Base-by-base conservation (phyloP, 495 filamentous ascomycete genomes). In the Hypoxylon intermedium region DNA sequence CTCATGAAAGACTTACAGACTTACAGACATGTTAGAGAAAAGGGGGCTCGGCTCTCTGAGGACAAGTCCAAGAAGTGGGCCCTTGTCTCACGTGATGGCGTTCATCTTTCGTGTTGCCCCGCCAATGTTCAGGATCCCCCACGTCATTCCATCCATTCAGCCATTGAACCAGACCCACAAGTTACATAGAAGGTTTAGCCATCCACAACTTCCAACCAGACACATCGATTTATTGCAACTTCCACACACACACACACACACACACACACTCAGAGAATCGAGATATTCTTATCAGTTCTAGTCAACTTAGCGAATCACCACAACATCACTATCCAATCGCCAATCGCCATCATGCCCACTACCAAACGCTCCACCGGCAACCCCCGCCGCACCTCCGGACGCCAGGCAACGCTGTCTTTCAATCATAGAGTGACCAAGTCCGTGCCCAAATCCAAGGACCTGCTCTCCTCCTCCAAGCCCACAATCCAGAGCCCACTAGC, bases 351-450 rank as follows among this genome's bases (percentile, higher is more conserved):
- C 60, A 93, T 93, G 89, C 87, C 89, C 44, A 78, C 85, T 24
- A 86, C 87, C 55, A 86, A 88, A 70, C 83, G 85, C 68, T 75
- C 78, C 1, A 72, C 74, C 53, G 79, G 82, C 63, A 68, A 72
- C 54, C 72, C 34, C 34, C 34, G 77, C 42, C 71, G 75, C 38
- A 68, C 72, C 41, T 62, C 68, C 46, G 73, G 72, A 24, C 69
- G 74, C 45, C 92, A 97, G 70, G 78, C 86, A 2, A 92, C 86
- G 12, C 83, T 96, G 58, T 85, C 87, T 55, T 96, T 96, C 73
- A 77, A 85, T 69, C 79, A 81, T 74, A 83, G 85, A 71, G 84
- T 95, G 56, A 92, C 89, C 66, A 96, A 96, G 74, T 61, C 80
- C 48, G 75, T 81, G 3, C 58, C 80, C 31, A 87, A 89, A 65